Percentiles rank a stretch among this genome's conserved stretches.
These are phyloP conservation scores for Serendipita sp. DNA, from an alignment of 768 basidiomycete genomes.

Conservation along the genomic window DNA sequence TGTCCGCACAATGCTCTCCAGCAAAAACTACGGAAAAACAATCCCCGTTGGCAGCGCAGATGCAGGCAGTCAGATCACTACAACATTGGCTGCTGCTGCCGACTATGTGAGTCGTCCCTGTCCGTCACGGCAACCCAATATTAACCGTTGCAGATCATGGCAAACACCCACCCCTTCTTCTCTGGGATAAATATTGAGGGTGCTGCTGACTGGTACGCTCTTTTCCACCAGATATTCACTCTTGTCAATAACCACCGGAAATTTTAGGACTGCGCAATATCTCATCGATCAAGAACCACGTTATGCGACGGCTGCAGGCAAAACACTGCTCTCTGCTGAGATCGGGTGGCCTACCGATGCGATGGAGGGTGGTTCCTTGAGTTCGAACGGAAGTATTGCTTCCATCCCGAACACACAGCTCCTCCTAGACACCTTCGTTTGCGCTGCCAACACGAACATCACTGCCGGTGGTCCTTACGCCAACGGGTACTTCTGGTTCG, in stretches of 20 bases:
- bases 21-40: constrained; percentile 33
- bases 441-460: constrained; percentile 67
- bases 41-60: constrained; percentile 68
- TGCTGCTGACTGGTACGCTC: constrained; percentile 43
- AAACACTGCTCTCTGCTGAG: constrained; percentile 39
- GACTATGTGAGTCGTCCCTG: constrained; percentile 30
- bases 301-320: background rate
- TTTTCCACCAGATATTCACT: constrained; percentile 29
- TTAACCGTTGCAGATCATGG: background rate
- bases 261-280: background rate
- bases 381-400: constrained; percentile 11
- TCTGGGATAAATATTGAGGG: constrained; percentile 52
- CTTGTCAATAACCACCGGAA: no score
- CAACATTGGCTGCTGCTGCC: constrained; percentile 38
- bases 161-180: constrained; percentile 26
- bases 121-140: background rate
- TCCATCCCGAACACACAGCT: constrained; percentile 30
- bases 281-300: background rate
- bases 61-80: constrained; percentile 72
- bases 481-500: constrained; percentile 69
- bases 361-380: background rate
- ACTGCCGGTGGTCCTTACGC: constrained; percentile 21
- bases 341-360: constrained; percentile 60
- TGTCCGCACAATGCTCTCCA: constrained; percentile 19
- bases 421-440: constrained; percentile 82